A percentile compares a stretch with the other conserved stretches of the same genome.
These are phyloP conservation scores for Xylaria acuta DNA, from an alignment of 495 filamentous ascomycete genomes.

Conservation along the genomic window DNA sequence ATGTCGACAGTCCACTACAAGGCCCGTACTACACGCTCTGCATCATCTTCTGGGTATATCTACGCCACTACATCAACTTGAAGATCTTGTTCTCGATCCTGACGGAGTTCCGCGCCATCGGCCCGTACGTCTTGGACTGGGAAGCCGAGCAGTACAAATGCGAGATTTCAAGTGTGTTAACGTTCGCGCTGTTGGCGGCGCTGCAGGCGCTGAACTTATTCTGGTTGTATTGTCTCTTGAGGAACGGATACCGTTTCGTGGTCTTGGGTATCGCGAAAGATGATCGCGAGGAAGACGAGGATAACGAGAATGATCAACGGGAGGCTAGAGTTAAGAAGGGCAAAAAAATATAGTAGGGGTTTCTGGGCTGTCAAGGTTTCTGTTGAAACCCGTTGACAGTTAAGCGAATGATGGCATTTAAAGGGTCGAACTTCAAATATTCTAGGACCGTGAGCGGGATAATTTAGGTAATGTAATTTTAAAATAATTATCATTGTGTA, in stretches of 20 bases:
- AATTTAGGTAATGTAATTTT: not conserved
- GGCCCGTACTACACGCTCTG: conserved; percentile 83
- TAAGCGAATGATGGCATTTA: not conserved
- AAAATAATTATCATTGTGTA: not conserved
- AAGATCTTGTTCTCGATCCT: conserved; percentile 81
- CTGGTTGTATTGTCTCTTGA: conserved; percentile 81
- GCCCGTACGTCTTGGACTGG: conserved; percentile 85
- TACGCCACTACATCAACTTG: conserved; percentile 89
- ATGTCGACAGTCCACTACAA: conserved; percentile 75
- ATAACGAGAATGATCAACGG: conserved; percentile 9
- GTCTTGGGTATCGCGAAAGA: conserved; percentile 55
- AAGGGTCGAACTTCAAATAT: not conserved
- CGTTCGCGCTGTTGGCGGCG: conserved; percentile 68
- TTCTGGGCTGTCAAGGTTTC: not conserved
- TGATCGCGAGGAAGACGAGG: conserved; percentile 55
- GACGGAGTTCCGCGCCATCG: conserved; percentile 85
- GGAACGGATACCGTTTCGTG: conserved; percentile 65
- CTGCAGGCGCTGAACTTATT: conserved; percentile 83
- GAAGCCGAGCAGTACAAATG: conserved; percentile 82
- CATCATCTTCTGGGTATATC: conserved; percentile 84
- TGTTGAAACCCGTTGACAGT: not conserved
- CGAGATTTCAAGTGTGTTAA: conserved; percentile 72
- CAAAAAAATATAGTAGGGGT: not conserved
- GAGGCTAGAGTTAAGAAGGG: not conserved
- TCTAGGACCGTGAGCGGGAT: not conserved